These are phyloP conservation scores for Angophora floribunda DNA, from an alignment of 345 rosid species.

Conservation along the genomic window DNA sequence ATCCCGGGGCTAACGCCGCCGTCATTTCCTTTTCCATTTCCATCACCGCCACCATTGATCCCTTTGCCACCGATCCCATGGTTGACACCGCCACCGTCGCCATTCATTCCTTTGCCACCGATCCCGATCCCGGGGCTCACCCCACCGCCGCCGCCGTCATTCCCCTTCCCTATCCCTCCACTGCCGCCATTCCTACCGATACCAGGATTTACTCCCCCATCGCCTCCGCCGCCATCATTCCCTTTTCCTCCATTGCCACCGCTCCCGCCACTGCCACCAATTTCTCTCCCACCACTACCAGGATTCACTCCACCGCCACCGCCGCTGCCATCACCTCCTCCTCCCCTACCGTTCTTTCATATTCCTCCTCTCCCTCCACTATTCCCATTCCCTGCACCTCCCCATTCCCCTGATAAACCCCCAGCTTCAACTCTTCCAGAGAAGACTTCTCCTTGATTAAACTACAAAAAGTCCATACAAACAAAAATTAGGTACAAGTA, in stretches of 20 bases:
- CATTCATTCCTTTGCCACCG: not conserved
- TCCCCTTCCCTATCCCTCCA: conserved; percentile 1
- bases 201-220: conserved; percentile 9
- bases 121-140: conserved; percentile 3
- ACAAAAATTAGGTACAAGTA: not conserved
- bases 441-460: conserved; percentile 6
- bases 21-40: not conserved
- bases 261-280: not conserved
- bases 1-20: conserved; percentile 25
- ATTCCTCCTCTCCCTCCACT: not conserved
- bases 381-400: not conserved
- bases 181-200: not conserved
- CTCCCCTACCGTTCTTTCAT: not conserved
- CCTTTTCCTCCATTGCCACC: not conserved
- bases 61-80: conserved; percentile 29
- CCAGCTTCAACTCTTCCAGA: not conserved
- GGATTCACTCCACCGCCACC: not conserved
- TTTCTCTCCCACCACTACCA: not conserved
- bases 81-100: not conserved
- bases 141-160: not conserved
- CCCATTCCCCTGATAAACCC: not conserved
- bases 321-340: not conserved
- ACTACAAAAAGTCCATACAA: not conserved
- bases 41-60: conserved; percentile 14
- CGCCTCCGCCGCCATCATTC: conserved; percentile 4